Evolutionary conservation across 2,329 filamentous ascomycete genomes (phyloP).

Genomic region (Fusarium aywerte): DNA sequence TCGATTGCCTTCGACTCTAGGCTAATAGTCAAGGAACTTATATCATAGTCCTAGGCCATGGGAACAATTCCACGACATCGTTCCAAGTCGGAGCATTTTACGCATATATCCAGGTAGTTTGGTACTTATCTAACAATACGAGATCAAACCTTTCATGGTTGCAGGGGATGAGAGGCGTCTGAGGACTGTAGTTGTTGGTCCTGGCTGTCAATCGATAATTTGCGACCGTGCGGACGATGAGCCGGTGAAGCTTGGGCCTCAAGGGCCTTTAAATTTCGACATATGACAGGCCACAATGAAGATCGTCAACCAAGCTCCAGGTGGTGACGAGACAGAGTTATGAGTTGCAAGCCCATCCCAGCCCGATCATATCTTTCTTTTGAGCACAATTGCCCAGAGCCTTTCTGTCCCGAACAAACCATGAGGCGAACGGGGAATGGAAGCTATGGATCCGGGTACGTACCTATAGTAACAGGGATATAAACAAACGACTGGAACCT

Average conservation of each 20-base stretch:
- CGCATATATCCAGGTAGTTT: background rate
- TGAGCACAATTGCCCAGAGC: conserved; percentile 10
- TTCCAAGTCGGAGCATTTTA: background rate
- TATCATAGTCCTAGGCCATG: background rate
- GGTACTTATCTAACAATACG: background rate
- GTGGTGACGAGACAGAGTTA: background rate
- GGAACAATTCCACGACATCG: background rate
- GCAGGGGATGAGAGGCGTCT: background rate
- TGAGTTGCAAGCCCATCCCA: background rate
- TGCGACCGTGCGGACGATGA: conserved; percentile 6
- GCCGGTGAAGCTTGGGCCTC: conserved; percentile 28
- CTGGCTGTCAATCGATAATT: background rate
- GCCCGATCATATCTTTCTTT: background rate
- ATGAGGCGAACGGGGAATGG: conserved; percentile 12
- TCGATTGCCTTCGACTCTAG: background rate
- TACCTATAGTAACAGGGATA: conserved; percentile 27
- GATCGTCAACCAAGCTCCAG: background rate
- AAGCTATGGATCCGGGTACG: conserved; percentile 30
- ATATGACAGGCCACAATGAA: conserved; percentile 4
- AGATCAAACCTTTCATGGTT: background rate
- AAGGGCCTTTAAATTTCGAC: conserved; percentile 12
- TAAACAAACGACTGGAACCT: conserved; percentile 21
- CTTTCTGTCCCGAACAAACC: conserved; percentile 5
- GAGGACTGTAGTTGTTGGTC: background rate
- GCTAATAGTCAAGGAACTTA: too few species aligned